Base-by-base conservation (phyloP, 192 early-diverging fungal species). In the Backusella morwellensis region DNA sequence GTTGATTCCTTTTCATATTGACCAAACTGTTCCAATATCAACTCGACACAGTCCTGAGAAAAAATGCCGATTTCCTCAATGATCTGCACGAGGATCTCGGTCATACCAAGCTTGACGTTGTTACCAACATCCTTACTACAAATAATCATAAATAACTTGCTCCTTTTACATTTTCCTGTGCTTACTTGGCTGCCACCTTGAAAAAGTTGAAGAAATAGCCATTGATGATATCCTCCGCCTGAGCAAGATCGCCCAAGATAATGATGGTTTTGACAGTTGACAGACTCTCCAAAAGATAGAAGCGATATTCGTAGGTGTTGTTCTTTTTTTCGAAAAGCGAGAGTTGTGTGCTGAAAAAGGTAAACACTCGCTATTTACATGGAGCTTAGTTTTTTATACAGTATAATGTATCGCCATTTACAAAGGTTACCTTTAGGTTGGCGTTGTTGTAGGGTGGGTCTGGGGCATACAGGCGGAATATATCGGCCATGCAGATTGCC, bases 391-490 rank as follows among this genome's bases (percentile, higher is more conserved):
- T 17, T 32, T 6, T 26, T 3, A 1, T 1, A 5, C 11, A 6
- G 11, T 17, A 2, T 3, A 50, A 5, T 32, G 1, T 35, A 12
- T 35, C 40, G 50, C 15, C 50, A 3, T 72, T 41, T 72, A 11
- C 26, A 40, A 42, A 52, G n/a, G 32, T n/a, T 81, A 93, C 91
- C 84, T 86, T 90, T 17, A 99, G 87, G 73, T 97, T 90, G 5
- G 80, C 80, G 66, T 92, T 89, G 54, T 74, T 88, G 83, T 97
- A 98, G 11, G 97, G 97, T 5, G 95, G 93, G 71, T 97, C 95
- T 11, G 97, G 97, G 15, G 98, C 98, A 81, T 93, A 97, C 11
- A 99, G 85, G 23, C 96, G 88, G 41, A 99, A 88, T 0, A 98
- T 85, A 76, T 99, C 98, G 1, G 96, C 94, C 42, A 98, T 85